Base-by-base conservation (phyloP, 768 basidiomycete species). In the Lactifluus piperatus region DNA sequence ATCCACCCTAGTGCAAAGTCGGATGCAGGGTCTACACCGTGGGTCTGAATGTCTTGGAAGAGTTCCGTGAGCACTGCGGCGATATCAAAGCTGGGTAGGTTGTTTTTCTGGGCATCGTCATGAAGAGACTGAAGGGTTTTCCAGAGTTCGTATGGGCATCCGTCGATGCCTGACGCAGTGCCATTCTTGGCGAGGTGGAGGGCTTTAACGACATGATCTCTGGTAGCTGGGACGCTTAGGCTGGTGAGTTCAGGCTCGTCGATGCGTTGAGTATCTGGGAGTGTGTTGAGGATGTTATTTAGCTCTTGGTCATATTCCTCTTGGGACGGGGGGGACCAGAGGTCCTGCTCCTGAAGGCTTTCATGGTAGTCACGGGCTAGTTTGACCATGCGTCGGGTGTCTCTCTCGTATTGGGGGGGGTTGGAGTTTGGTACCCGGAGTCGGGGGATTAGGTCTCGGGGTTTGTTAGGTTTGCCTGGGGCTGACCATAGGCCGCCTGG, bases 1-100 rank as follows among this genome's bases (percentile, higher is more conserved):
- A 72, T 67, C 65, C 66, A 68, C 0, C 76, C 76, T 7, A 67
- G 47, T 0, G 69, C 26, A 50, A 75, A 79, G 24, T 41, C 8
- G 0, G 58, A n/a, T 2, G 8, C 6, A 1, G n/a, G 10, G 3
- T 30, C 13, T 0, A 32, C 20, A 0, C 58, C 47, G 1, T 55
- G 29, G 0, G 9, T n/a, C 27, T 55, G 53, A 2, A n/a, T n/a
- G n/a, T n/a, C n/a, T n/a, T n/a, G n/a, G n/a, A n/a, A n/a, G n/a
- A n/a, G n/a, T n/a, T n/a, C 0, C 3, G 34, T 55, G 29, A 55
- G 47, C 0, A 9, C 9, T 1, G 14, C 26, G 4, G 6, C 20
- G 9, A 60, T 49, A 22, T 60, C 13, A 6, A 60, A 60, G 0
- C 39, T n/a, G 4, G 14, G 14, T 30, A 8, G 22, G 9, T 36